Conservation (phyloP, 768 basidiomycete genomes). For the Paxillus involutus region DNA sequence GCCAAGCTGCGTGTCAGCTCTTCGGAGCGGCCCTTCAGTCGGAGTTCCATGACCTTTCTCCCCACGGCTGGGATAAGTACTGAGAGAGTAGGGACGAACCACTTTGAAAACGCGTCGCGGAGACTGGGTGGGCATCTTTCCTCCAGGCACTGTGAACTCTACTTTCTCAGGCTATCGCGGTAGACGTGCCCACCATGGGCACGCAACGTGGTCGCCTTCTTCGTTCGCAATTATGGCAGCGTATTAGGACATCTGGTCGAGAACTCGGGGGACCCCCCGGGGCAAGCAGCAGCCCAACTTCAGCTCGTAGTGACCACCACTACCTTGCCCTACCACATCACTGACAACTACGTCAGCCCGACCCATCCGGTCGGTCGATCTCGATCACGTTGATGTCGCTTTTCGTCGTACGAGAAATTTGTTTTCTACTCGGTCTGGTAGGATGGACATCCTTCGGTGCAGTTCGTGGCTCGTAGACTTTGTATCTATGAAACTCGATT, state of each 20-base stretch:
- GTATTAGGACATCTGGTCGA: too few relatives aligned
- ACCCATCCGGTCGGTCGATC: not conserved
- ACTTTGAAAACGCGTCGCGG: too few relatives aligned
- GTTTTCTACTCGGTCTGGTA: not conserved
- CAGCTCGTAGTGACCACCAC: too few relatives aligned
- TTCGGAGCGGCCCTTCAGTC: too few relatives aligned
- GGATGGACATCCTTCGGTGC: slow-evolving; percentile 10
- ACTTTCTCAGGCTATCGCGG: not conserved
- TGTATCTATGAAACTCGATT: slow-evolving; percentile 17
- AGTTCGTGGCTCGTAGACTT: slow-evolving; percentile 15
- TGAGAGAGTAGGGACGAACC: not conserved
- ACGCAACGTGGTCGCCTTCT: not conserved
- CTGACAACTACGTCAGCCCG: too few relatives aligned
- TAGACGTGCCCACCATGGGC: not conserved
- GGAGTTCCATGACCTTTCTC: not conserved
- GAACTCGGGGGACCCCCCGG: too few relatives aligned
- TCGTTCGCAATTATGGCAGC: too few relatives aligned
- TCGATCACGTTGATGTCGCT: not conserved
- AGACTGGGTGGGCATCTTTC: not conserved
- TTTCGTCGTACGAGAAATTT: not conserved
- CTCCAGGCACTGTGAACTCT: too few relatives aligned
- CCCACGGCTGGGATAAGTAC: not conserved
- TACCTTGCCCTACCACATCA: too few relatives aligned
- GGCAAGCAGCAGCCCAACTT: too few relatives aligned
- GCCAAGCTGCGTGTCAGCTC: too few relatives aligned